Conservation (phyloP, 1,139 yeast genomes). For the Waltiozyma sp. region DNA sequence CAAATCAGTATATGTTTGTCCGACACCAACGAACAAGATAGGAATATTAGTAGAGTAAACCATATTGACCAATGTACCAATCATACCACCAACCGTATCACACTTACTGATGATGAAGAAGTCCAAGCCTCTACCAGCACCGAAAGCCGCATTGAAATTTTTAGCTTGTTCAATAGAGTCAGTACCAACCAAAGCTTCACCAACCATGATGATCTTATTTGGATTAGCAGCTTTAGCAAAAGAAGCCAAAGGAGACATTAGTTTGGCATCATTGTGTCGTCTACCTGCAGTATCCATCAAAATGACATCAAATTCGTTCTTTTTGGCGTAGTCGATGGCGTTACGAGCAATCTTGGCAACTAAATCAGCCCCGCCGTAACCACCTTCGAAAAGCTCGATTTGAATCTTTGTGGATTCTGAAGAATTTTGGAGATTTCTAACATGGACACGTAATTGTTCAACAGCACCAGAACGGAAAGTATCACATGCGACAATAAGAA, state of each 20-base stretch:
- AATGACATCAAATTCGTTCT: slow-evolving; percentile 68
- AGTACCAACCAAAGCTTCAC: slow-evolving; percentile 95
- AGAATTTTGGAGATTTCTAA: slow-evolving; percentile 62
- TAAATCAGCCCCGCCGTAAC: slow-evolving; percentile 90
- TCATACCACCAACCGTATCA: slow-evolving; percentile 94
- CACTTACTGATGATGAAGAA: slow-evolving; percentile 91
- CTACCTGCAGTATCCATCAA: slow-evolving; percentile 96
- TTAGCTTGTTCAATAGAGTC: slow-evolving; percentile 94
- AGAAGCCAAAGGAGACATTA: slow-evolving; percentile 92
- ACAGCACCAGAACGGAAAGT: slow-evolving; percentile 98
- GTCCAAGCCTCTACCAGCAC: slow-evolving; percentile 69
- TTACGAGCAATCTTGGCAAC: slow-evolving; percentile 92
- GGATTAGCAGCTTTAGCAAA: slow-evolving; percentile 96
- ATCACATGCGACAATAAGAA: slow-evolving; percentile 92
- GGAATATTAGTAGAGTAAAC: slow-evolving; percentile 96
- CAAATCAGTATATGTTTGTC: slow-evolving; percentile 92
- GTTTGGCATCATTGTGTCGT: slow-evolving; percentile 87
- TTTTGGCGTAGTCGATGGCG: slow-evolving; percentile 70
- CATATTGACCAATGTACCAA: slow-evolving; percentile 96
- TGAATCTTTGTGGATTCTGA: slow-evolving; percentile 38
- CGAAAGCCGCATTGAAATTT: slow-evolving; percentile 89
- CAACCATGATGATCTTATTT: slow-evolving; percentile 95
- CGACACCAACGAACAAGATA: slow-evolving; percentile 89
- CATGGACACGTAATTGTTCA: slow-evolving; percentile 92
- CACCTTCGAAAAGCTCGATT: slow-evolving; percentile 84